Base-by-base conservation (phyloP, 306 rosid species). In the Echinosophora koreensis region DNA sequence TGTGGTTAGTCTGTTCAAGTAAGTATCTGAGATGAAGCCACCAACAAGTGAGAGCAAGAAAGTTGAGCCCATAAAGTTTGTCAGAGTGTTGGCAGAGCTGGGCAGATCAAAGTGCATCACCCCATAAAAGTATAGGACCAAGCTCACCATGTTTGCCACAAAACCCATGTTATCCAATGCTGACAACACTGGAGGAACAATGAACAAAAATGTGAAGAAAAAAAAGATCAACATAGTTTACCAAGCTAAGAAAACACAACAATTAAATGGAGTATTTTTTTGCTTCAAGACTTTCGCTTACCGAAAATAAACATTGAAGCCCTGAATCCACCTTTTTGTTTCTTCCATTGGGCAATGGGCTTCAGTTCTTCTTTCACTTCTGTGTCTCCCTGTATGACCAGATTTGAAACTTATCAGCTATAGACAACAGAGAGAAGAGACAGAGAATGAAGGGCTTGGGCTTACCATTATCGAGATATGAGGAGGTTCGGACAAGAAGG, bases 21-120 rank as follows among this genome's bases (percentile, higher is more conserved):
- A 91, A 30, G 98, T 83, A 75, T 93, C 98, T 0, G 98, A 91
- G 81, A 91, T 85, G 88, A 91, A 91, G 22, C 88, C 98, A n/a
- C 98, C 97, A 18, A 84, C 49, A n/a, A 90, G 90, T 11, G 94
- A 86, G 44, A 93, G 97, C 86, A 93, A 79, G 86, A 83, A 91
- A 16, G 89, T 81, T 46, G 98, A 84, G 0, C 97, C 98, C 91
- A 91, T 70, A 71, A 93, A 85, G 85, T 88, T 93, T 60, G 98
- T 93, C 63, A 93, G 88, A 51, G 97, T 90, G 87, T 89, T 91
- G 58, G 96, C 97, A 47, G 97, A 77, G 60, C 67, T 77, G 30
- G 90, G 12, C 12, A 86, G 84, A 84, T 90, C 88, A 78, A 93
- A 87, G 59, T 84, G 85, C 97, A 93, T 86, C 73, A 84, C 89